These are phyloP conservation scores for Fusarium proliferatum DNA, from an alignment of 2,329 filamentous ascomycete genomes.

Conservation along the genomic window DNA sequence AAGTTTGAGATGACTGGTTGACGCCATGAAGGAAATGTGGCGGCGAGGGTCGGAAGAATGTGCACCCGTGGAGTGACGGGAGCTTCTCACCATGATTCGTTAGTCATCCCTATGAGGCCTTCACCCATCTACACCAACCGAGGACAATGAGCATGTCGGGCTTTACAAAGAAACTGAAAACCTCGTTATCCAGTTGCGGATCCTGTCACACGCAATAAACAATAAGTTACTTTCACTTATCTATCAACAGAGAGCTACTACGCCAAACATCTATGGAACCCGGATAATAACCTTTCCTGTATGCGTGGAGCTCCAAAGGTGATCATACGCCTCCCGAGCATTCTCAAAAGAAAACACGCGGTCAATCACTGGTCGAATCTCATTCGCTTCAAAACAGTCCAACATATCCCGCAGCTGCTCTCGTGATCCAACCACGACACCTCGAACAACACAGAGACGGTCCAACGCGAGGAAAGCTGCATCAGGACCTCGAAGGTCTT, in stretches of 20 bases:
- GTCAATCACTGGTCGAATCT: constrained; percentile 16
- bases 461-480: constrained; percentile 22
- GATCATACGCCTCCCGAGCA: constrained; percentile 9
- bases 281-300: constrained; percentile 22
- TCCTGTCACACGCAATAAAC: too few species aligned
- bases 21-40: background rate
- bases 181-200: too few species aligned
- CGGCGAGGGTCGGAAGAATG: background rate
- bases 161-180: too few species aligned
- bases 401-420: constrained; percentile 30
- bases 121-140: too few species aligned
- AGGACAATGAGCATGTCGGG: too few species aligned
- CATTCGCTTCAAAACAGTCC: constrained; percentile 19
- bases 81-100: too few species aligned
- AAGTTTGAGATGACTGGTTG: background rate
- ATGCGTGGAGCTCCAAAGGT: constrained; percentile 24
- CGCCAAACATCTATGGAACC: background rate
- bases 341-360: constrained; percentile 7
- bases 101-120: background rate
- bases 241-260: background rate
- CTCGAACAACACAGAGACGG: constrained; percentile 15
- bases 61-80: background rate
- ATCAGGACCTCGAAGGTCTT: background rate
- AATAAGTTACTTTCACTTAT: background rate
- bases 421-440: constrained; percentile 26